Evolutionary conservation across 495 filamentous ascomycete genomes (phyloP).

Genomic region (Penicillium diatomitis): DNA sequence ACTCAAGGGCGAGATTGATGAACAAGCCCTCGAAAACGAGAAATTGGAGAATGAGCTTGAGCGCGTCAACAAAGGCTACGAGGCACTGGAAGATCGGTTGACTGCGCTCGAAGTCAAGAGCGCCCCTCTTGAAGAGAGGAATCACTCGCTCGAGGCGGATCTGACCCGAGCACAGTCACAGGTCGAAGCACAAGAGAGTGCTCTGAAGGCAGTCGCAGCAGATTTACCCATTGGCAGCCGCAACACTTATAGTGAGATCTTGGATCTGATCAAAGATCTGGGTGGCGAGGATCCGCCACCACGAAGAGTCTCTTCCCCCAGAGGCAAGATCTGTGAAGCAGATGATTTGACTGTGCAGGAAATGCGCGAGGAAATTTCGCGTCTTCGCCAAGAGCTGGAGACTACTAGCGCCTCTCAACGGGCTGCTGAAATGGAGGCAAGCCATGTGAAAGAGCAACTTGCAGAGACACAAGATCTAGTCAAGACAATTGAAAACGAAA

Average conservation of each 20-base stretch:
- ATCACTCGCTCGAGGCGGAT: conserved; percentile 34
- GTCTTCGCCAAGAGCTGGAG: conserved; percentile 22
- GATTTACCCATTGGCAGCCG: conserved; percentile 27
- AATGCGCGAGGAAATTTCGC: conserved; percentile 20
- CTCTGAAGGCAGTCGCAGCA: conserved; percentile 33
- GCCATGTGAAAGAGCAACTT: conserved; percentile 27
- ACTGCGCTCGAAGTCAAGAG: conserved; percentile 29
- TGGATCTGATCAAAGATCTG: conserved; percentile 34
- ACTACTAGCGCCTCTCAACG: conserved; percentile 19
- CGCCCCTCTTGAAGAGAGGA: conserved; percentile 34
- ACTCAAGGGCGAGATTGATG: conserved; percentile 33
- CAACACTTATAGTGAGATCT: conserved; percentile 35
- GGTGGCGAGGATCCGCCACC: conserved; percentile 14
- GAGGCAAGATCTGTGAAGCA: conserved; percentile 13
- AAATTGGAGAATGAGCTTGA: conserved; percentile 31
- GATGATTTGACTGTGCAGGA: conserved; percentile 12
- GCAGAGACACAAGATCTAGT: conserved; percentile 34
- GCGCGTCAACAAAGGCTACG: conserved; percentile 23
- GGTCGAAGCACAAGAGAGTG: conserved; percentile 34
- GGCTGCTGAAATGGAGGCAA: conserved; percentile 25
- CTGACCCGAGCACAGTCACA: conserved; percentile 34
- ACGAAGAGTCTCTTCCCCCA: conserved; percentile 7
- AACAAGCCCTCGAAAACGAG: conserved; percentile 25
- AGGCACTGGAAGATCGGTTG: conserved; percentile 29
- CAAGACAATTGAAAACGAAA: conserved; percentile 39